Evolutionary conservation across 2,329 filamentous ascomycete species (phyloP).

Genomic region (Penicillium sp.): DNA sequence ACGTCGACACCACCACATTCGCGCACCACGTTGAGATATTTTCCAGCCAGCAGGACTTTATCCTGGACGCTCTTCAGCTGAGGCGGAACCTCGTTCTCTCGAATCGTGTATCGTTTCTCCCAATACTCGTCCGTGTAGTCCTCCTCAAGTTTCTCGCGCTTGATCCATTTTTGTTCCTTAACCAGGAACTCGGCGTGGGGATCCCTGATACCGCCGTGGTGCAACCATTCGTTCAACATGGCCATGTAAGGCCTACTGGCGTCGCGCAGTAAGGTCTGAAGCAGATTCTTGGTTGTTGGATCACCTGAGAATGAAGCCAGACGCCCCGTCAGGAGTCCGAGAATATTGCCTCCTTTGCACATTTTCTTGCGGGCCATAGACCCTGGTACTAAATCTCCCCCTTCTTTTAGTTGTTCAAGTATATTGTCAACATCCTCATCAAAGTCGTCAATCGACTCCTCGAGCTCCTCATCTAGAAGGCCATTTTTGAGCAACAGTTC

Average conservation of each 20-base stretch:
- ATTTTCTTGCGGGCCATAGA: conserved; percentile 84
- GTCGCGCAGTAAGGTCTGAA: conserved; percentile 80
- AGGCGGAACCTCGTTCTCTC: conserved; percentile 85
- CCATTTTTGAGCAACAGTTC: conserved; percentile 87
- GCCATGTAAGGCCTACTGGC: conserved; percentile 93
- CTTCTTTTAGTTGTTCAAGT: conserved; percentile 82
- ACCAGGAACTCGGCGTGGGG: conserved; percentile 92
- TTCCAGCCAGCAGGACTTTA: conserved; percentile 91
- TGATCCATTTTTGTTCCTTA: conserved; percentile 94
- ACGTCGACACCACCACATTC: conserved; percentile 96
- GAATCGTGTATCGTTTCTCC: conserved; percentile 95
- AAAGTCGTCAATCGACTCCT: conserved; percentile 69
- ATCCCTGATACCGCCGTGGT: conserved; percentile 92
- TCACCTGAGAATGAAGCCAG: conserved; percentile 91
- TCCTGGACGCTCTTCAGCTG: conserved; percentile 89
- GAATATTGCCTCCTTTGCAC: conserved; percentile 94
- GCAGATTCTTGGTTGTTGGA: conserved; percentile 76
- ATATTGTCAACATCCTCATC: conserved; percentile 86
- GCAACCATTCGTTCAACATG: conserved; percentile 98
- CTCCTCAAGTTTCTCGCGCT: conserved; percentile 83
- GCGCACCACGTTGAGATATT: conserved; percentile 95
- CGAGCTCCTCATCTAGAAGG: conserved; percentile 71
- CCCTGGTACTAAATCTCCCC: conserved; percentile 75
- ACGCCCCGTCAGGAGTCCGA: conserved; percentile 80
- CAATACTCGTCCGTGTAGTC: conserved; percentile 99